Evolutionary conservation across 2,329 filamentous ascomycete genomes (phyloP), one percentile per base, ranked within the genome.

Genomic region (Botrytis byssoidea): DNA sequence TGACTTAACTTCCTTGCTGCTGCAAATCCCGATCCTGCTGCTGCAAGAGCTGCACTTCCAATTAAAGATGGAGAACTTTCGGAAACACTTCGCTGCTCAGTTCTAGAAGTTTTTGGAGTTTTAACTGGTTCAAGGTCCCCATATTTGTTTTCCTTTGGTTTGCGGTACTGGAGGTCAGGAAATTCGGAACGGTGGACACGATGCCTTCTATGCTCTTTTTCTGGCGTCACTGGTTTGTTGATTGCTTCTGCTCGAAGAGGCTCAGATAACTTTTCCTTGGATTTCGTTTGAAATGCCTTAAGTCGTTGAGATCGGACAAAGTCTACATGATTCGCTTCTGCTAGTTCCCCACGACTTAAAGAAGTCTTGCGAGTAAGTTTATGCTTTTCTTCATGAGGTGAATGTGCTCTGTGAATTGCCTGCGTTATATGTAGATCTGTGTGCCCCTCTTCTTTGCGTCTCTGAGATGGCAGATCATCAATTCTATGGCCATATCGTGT

Each of bases 21-120:
- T 59, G 79, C 78, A 70, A 81, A 79, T 37, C 79, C 80, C 20
- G 79, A 70, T 60, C 75, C 74, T 72, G 78, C 76, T 32, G 78
- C 78, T 29, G 76, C 78, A 32, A 78, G 72, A 40, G 74, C 78
- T 18, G 75, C 76, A 66, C 77, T 77, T n/a, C 78, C 74, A 51
- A 76, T 77, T 29, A 80, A 71, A 14, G 75, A 67, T 48, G 74
- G 65, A 32, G 67, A 71, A 37, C 79, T 77, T 68, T 73, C 77
- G 71, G 77, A 67, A 12, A 72, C 72, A 55, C 73, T 74, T 64
- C 77, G 77, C n/a, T 76, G 76, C 68, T 79, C 76, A 48, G 78
- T 77, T 57, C 20, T 72, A 40, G 78, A 78, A 46, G 65, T 76
- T 73, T 73, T 72, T 29, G 79, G 79, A 46, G 66, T 76, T 73